Evolutionary conservation across 176 grass and related monocot species (phyloP).

Genomic region (Typha latifolia): DNA sequence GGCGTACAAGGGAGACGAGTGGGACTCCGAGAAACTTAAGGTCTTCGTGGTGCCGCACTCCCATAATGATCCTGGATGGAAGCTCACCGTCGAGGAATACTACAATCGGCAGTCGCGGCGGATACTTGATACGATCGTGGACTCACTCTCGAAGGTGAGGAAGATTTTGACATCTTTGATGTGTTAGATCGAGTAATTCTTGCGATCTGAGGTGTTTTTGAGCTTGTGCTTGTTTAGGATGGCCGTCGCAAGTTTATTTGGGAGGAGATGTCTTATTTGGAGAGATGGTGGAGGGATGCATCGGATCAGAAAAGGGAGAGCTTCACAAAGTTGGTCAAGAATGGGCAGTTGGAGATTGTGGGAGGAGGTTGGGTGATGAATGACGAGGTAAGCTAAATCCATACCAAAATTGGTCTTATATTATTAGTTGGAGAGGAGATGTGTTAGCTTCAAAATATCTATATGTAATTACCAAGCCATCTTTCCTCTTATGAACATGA

Average conservation of each 20-base stretch:
- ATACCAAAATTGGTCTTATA: slow-evolving; percentile 6
- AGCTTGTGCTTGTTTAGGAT: slow-evolving; percentile 31
- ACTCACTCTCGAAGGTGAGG: slow-evolving; percentile 82
- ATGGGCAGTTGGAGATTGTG: slow-evolving; percentile 92
- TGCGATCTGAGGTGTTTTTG: background rate
- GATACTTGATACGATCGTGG: slow-evolving; percentile 84
- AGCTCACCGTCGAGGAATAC: slow-evolving; percentile 91
- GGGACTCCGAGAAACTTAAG: slow-evolving; percentile 85
- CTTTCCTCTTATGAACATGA: too few relatives aligned
- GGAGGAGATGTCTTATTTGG: slow-evolving; percentile 99
- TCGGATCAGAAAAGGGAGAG: slow-evolving; percentile 51
- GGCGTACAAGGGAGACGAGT: slow-evolving; percentile 63
- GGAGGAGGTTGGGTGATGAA: slow-evolving; percentile 99
- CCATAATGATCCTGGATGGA: slow-evolving; percentile 95
- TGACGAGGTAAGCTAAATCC: slow-evolving; percentile 47
- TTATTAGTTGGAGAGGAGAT: slow-evolving; percentile 11
- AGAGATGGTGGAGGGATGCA: slow-evolving; percentile 98
- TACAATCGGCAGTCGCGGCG: slow-evolving; percentile 74
- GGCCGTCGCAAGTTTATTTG: slow-evolving; percentile 84
- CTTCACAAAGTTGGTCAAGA: slow-evolving; percentile 58
- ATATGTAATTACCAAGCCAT: too few relatives aligned
- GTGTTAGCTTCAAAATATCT: background rate
- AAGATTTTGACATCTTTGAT: background rate
- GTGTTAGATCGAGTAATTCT: too few relatives aligned
- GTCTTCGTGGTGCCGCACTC: slow-evolving; percentile 96